Evolutionary conservation across 2,329 filamentous ascomycete genomes (phyloP).

Genomic region (Zymoseptoria tritici): DNA sequence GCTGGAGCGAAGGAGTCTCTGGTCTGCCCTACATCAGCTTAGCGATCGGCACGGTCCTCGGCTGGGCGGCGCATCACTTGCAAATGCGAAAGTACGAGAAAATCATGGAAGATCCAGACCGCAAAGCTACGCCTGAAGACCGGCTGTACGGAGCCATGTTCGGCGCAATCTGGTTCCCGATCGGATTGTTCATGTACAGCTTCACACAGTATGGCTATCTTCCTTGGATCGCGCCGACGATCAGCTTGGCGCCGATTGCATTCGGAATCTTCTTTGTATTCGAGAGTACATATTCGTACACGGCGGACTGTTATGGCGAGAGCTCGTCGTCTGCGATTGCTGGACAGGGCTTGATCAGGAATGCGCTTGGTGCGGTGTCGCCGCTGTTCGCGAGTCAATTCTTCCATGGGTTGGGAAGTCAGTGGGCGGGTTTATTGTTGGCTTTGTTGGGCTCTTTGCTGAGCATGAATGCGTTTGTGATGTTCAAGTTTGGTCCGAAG

Average conservation of each 20-base stretch:
- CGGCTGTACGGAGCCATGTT: conserved; percentile 45
- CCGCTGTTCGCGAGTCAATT: conserved; percentile 47
- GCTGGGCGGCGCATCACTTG: conserved; percentile 42
- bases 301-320: conserved; percentile 47
- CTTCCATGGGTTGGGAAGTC: conserved; percentile 47
- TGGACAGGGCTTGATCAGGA: conserved; percentile 47
- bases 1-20: conserved; percentile 44
- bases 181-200: conserved; percentile 47
- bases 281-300: conserved; percentile 43
- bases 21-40: conserved; percentile 48
- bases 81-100: conserved; percentile 46
- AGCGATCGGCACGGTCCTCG: conserved; percentile 42
- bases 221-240: conserved; percentile 43
- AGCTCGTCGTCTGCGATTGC: conserved; percentile 40
- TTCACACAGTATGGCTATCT: conserved; percentile 47
- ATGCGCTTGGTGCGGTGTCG: conserved; percentile 47
- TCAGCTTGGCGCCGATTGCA: conserved; percentile 44
- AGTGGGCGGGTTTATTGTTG: conserved; percentile 45
- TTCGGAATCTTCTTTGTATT: conserved; percentile 49
- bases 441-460: conserved; percentile 40
- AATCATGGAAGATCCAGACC: conserved; percentile 31
- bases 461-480: conserved; percentile 36
- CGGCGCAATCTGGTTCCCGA: conserved; percentile 41
- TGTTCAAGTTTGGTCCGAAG: conserved; percentile 17
- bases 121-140: conserved; percentile 37